Base-by-base conservation (phyloP, 2,329 filamentous ascomycete genomes). In the Calcarisporium arbuscula region DNA sequence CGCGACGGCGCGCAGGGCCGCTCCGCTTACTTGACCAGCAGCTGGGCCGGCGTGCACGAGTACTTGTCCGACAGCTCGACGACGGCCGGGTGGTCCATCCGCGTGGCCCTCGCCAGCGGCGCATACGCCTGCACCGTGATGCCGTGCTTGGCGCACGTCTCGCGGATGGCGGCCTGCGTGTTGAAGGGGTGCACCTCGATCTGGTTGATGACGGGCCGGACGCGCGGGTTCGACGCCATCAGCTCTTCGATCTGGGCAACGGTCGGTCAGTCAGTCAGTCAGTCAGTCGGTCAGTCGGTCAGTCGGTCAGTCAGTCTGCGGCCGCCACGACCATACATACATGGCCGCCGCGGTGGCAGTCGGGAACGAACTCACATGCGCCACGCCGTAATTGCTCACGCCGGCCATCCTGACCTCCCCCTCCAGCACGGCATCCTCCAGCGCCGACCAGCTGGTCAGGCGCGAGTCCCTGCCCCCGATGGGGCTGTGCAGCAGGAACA, bases 121-220 rank as follows among this genome's bases (percentile, higher is more conserved):
- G 83, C 85, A 58, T 79, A 81, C 2, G 72, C 74, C 28, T 68
- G 61, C 4, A 72, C 60, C 8, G 70, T 68, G 46, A 84, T 82
- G 39, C 62, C 57, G 48, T 79, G 59, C 48, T 69, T 58, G 42
- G 66, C 64, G 56, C 70, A 73, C 56, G 72, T 81, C 18, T 67
- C 58, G 19, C 82, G 46, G 6, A 83, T 61, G 30, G 67, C 63
- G 21, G 67, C 65, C 51, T 80, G 80, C 56, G 81, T 79, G 40
- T 82, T 67, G 57, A 85, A 84, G 2, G 84, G 83, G 58, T 90
- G 82, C 45, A 77, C 77, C 64, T 89, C 85, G 49, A 89, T 81
- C 67, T 90, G 85, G 64, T 90, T 88, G 44, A 82, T 72, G 5
- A 74, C 78, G 0, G 85, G 85, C 1, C 67, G 52, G 34, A 83